Evolutionary conservation across 176 grass and related monocot genomes (phyloP).

Genomic region (Thinopyrum elongatum): DNA sequence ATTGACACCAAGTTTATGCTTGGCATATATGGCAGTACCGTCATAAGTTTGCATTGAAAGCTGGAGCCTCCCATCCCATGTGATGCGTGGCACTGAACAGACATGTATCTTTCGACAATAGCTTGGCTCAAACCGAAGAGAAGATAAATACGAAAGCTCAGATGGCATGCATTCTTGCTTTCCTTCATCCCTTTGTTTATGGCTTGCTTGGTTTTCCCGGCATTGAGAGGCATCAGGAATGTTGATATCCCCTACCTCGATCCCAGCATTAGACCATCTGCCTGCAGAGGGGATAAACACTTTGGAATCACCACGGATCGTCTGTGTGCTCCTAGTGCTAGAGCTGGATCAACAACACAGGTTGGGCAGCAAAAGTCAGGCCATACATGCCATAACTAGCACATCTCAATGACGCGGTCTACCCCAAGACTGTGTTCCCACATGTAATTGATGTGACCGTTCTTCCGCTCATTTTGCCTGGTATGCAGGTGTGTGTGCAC

Average conservation of each 20-base stretch:
- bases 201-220: background rate
- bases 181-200: background rate
- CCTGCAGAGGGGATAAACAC: background rate
- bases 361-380: too few species aligned
- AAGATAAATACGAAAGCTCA: background rate
- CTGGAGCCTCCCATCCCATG: background rate
- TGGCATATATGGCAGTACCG: background rate
- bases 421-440: too few species aligned
- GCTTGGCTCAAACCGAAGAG: background rate
- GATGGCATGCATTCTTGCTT: background rate
- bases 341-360: rapidly evolving
- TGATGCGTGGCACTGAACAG: background rate
- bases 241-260: background rate
- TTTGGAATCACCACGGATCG: background rate
- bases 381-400: too few species aligned
- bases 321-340: too few species aligned
- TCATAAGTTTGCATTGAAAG: background rate
- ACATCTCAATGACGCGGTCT: too few species aligned
- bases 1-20: background rate
- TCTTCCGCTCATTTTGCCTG: too few species aligned
- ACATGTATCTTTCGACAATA: background rate
- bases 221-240: background rate
- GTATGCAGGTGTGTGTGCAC: too few species aligned
- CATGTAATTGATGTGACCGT: too few species aligned
- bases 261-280: background rate